phyloP scores from a whole-genome alignment of 345 rosid genomes.

The Pugionium cornutum region DNA sequence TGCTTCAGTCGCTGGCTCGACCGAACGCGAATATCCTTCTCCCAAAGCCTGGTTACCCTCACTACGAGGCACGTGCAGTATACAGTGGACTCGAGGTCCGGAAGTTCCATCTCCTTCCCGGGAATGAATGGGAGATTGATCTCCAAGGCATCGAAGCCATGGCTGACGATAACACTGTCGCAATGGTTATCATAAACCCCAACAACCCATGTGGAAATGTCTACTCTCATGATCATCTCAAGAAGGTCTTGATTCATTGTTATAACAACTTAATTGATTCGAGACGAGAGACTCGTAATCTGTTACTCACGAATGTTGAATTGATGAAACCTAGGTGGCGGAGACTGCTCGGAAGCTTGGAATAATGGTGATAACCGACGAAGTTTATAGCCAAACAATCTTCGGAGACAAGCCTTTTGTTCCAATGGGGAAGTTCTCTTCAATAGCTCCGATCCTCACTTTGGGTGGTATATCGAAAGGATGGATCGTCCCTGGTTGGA shows the following conservation, averaged over 20 bases:
- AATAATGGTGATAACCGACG: slow-evolving; percentile 71
- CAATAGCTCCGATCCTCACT: slow-evolving; percentile 59
- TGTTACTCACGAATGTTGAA: not conserved
- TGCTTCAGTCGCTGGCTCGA: slow-evolving; percentile 48
- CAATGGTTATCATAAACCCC: slow-evolving; percentile 65
- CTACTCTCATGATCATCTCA: slow-evolving; percentile 56
- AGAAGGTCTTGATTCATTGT: slow-evolving; percentile 39
- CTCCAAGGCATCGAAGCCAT: slow-evolving; percentile 56
- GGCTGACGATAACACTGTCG: slow-evolving; percentile 64
- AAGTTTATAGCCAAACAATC: slow-evolving; percentile 57
- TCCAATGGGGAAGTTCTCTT: slow-evolving; percentile 69
- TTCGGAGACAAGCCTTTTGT: slow-evolving; percentile 58
- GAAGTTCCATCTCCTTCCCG: slow-evolving; percentile 65
- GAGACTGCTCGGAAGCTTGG: slow-evolving; percentile 62
- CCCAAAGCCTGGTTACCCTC: slow-evolving; percentile 68
- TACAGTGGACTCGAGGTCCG: slow-evolving; percentile 53
- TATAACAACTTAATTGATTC: not conserved
- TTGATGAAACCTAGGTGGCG: slow-evolving; percentile 42
- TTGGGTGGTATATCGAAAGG: slow-evolving; percentile 73
- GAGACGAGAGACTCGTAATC: not conserved
- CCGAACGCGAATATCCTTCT: slow-evolving; percentile 70
- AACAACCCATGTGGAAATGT: slow-evolving; percentile 71
- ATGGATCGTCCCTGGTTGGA: slow-evolving; percentile 87
- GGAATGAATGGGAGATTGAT: slow-evolving; percentile 69
- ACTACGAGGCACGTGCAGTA: slow-evolving; percentile 52